Base-by-base conservation (phyloP, 805 yeast species). In the Wickerhamomyces bovis region DNA sequence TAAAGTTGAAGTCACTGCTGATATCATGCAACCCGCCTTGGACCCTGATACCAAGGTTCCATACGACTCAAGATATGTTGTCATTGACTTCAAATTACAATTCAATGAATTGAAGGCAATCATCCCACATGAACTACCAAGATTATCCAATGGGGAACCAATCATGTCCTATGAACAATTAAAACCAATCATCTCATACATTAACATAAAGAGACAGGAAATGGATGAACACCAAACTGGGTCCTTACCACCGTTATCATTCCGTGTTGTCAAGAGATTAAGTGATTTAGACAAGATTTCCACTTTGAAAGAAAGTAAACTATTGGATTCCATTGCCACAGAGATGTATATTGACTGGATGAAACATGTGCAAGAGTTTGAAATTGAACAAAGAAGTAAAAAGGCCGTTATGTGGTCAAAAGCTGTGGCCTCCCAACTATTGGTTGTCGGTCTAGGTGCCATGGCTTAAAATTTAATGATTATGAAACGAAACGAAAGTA, bases 1-100 rank as follows among this genome's bases (percentile, higher is more conserved):
- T 4, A 79, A 80, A 53, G 80, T 82, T 5, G 89, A 85, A 48
- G 66, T 86, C 5, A 68, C 75, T 16, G 85, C 88, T 3, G 94
- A 86, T 64, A 77, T 86, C 19, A 80, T 82, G 76, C 69, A 85
- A 26, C 94, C 95, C 1, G 70, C 66, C 26, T 72, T 71, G 19
- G 69, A 69, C n/a, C 16, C 33, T 13, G 65, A 60, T 2, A 54
- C 55, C 15, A 58, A 53, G 0, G 21, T 26, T 4, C 38, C 51
- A 30, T 46, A 49, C 36, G 50, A 47, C 13, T 50, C 61, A 6
- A 74, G 74, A 55, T 86, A 86, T 58, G 78, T 84, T 31, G 78
- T 85, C 25, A 71, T 85, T 48, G 87, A 85, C 60, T 72, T 82
- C 52, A 83, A 78, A 52, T 71, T 85, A 23, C 79, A 78, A 47